phyloP scores from a whole-genome alignment of 495 filamentous ascomycete genomes.

The Penicillium alfredii region DNA sequence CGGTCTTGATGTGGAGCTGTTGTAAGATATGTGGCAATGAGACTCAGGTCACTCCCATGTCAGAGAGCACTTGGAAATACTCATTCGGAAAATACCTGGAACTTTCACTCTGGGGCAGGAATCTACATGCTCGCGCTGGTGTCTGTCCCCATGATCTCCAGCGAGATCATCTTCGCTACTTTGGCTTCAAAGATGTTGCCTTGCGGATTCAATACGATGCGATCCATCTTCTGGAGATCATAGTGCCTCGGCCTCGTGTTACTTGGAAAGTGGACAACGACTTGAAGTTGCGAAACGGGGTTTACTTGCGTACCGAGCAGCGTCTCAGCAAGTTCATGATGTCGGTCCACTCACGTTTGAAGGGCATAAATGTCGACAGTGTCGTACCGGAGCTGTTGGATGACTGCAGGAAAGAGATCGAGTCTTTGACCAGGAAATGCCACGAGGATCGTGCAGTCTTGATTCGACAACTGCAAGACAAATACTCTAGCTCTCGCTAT shows the following conservation, averaged over 20 bases:
- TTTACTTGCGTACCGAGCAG: conserved; percentile 70
- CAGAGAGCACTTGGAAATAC: conserved; percentile 94
- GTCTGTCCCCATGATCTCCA: conserved; percentile 93
- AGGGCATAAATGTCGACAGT: conserved; percentile 82
- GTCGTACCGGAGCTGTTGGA: conserved; percentile 81
- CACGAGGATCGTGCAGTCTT: conserved; percentile 72
- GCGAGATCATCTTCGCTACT: conserved; percentile 84
- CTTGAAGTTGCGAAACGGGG: conserved; percentile 83
- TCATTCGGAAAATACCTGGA: conserved; percentile 98
- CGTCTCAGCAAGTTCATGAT: conserved; percentile 78
- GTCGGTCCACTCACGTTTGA: conserved; percentile 76
- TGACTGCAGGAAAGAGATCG: conserved; percentile 73
- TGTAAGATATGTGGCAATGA: conserved; percentile 89
- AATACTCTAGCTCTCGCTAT: conserved; percentile 88
- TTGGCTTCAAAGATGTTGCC: conserved; percentile 80
- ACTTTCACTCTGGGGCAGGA: conserved; percentile 89
- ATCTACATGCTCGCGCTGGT: conserved; percentile 69
- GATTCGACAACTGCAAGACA: conserved; percentile 72
- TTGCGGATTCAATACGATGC: conserved; percentile 87
- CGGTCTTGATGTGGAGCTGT: conserved; percentile 95
- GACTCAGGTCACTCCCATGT: conserved; percentile 89
- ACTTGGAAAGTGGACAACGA: conserved; percentile 98
- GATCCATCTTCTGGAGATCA: conserved; percentile 89
- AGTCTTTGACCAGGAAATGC: conserved; percentile 63
- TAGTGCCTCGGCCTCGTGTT: conserved; percentile 80